Conservation (phyloP, 2,329 filamentous ascomycete species). For the Blastomyces emzantsi region DNA sequence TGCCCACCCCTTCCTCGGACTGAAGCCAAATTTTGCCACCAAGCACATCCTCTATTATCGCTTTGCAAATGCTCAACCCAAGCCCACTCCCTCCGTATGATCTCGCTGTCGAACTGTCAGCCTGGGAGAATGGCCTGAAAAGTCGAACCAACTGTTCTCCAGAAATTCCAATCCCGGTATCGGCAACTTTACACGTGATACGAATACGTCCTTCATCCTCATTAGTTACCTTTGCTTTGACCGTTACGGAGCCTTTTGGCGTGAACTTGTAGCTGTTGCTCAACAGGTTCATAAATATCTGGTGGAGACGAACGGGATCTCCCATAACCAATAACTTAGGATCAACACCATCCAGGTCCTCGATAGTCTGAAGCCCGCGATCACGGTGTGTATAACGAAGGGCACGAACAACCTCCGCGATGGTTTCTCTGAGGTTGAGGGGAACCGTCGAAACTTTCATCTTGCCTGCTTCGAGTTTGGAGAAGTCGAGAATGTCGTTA, state of each 20-base stretch:
- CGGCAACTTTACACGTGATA: slow-evolving; percentile 75
- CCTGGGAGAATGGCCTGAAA: slow-evolving; percentile 88
- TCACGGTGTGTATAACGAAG: slow-evolving; percentile 56
- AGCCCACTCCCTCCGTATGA: slow-evolving; percentile 90
- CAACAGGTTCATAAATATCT: slow-evolving; percentile 72
- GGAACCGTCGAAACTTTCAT: slow-evolving; percentile 82
- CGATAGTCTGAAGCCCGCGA: slow-evolving; percentile 50
- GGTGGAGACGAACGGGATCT: slow-evolving; percentile 72
- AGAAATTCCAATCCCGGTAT: slow-evolving; percentile 87
- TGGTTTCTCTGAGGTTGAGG: slow-evolving; percentile 63
- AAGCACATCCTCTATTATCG: slow-evolving; percentile 86
- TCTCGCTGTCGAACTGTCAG: slow-evolving; percentile 78
- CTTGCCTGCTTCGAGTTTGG: slow-evolving; percentile 74
- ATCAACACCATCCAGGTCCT: slow-evolving; percentile 54
- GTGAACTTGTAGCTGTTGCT: slow-evolving; percentile 95
- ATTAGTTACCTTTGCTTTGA: slow-evolving; percentile 62
- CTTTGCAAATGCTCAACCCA: slow-evolving; percentile 89
- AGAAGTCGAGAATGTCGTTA: slow-evolving; percentile 86
- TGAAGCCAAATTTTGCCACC: slow-evolving; percentile 75
- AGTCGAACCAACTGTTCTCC: slow-evolving; percentile 67
- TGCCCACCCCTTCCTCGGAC: slow-evolving; percentile 55
- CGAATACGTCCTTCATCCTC: slow-evolving; percentile 63
- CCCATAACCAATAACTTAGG: slow-evolving; percentile 62
- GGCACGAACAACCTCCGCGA: slow-evolving; percentile 55
- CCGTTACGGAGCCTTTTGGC: slow-evolving; percentile 73